Conservation (phyloP, 768 basidiomycete species). For the Cystobasidium ongulense region DNA sequence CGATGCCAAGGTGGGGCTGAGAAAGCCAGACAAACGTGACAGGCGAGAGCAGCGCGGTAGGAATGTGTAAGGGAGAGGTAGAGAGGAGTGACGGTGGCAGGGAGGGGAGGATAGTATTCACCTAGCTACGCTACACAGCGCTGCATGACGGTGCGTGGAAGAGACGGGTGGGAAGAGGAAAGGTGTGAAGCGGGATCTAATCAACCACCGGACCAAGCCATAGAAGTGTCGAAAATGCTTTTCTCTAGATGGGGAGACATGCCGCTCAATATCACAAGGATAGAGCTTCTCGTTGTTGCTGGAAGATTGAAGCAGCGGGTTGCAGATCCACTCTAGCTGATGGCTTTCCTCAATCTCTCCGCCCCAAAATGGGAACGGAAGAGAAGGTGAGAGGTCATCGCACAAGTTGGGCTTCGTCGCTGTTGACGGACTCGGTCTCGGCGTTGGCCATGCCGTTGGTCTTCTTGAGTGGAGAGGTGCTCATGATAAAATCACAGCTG, state of each 20-base stretch:
- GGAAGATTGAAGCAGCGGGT: not conserved
- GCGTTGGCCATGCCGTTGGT: not conserved
- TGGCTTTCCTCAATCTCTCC: not conserved
- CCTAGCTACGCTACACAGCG: not conserved
- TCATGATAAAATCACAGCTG: not conserved
- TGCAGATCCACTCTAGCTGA: not conserved
- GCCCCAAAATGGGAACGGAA: not conserved
- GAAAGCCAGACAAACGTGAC: not conserved
- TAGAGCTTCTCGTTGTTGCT: not conserved
- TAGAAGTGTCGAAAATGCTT: not conserved
- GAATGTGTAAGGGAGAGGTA: not conserved
- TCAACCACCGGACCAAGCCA: not conserved
- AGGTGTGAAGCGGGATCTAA: not conserved
- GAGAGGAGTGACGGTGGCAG: not conserved
- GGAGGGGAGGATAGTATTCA: slow-evolving; percentile 7
- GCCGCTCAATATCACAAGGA: not conserved
- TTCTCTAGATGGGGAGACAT: not conserved
- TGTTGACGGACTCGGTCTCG: slow-evolving; percentile 18
- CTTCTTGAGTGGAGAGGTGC: slow-evolving; percentile 8
- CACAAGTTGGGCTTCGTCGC: slow-evolving; percentile 29
- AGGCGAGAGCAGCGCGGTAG: not conserved
- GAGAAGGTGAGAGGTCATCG: not conserved
- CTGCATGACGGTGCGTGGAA: not conserved
- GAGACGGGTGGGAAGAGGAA: not conserved
- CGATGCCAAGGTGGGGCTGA: not conserved